phyloP scores from a whole-genome alignment of 805 yeast genomes.

The Cyberlindnera sargentensis region DNA sequence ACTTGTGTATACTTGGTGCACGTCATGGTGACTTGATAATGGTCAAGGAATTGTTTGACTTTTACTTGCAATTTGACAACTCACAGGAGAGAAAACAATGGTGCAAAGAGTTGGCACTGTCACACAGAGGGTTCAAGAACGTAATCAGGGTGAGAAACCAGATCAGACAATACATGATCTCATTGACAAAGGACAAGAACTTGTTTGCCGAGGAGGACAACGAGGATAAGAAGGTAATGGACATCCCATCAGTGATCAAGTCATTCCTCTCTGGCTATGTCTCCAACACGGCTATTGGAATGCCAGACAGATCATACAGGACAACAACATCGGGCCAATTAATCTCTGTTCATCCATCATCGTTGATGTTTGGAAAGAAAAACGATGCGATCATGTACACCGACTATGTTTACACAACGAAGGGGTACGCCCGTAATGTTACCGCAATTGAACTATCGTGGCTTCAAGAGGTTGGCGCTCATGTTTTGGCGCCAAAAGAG shows the following conservation, averaged over 20 bases:
- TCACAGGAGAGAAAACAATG: conserved; percentile 60
- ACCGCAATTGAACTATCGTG: conserved; percentile 74
- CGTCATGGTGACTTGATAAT: conserved; percentile 78
- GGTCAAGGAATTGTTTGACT: conserved; percentile 69
- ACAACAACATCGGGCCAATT: conserved; percentile 81
- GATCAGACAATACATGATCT: conserved; percentile 57
- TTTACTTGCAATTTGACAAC: conserved; percentile 38
- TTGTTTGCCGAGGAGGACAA: conserved; percentile 16
- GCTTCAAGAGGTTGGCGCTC: conserved; percentile 59
- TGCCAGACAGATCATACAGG: conserved; percentile 90
- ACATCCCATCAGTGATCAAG: conserved; percentile 56
- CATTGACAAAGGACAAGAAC: conserved; percentile 34
- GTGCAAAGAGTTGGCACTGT: conserved; percentile 76
- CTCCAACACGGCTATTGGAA: conserved; percentile 87
- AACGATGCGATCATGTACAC: conserved; percentile 89
- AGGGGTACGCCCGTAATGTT: conserved; percentile 90
- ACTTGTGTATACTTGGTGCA: conserved; percentile 62
- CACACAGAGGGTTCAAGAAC: conserved; percentile 72
- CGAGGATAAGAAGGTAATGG: conserved; percentile 29
- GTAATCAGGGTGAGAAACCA: conserved; percentile 73
- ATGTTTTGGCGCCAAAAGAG: conserved; percentile 14
- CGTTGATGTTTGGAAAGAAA: conserved; percentile 73
- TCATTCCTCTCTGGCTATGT: conserved; percentile 79
- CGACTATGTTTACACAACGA: conserved; percentile 88
- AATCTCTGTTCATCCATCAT: conserved; percentile 85